phyloP scores from a whole-genome alignment of 768 basidiomycete genomes.

The Lyophyllum decastes region DNA sequence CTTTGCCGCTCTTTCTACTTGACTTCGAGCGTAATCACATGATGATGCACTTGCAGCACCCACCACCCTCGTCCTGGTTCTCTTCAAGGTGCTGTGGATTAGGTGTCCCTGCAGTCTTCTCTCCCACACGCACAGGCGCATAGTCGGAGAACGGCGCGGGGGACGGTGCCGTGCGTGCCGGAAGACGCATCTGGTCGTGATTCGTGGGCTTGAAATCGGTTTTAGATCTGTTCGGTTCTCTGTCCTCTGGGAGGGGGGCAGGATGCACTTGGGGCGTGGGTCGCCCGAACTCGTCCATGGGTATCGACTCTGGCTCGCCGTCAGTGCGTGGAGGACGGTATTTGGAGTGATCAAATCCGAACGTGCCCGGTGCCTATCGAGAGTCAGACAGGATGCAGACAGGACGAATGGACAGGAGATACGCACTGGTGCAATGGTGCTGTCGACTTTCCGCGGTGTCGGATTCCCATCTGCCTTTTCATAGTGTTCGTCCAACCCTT shows the following conservation, averaged over 20 bases:
- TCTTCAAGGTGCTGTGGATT: slow-evolving; percentile 43
- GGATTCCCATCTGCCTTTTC: slow-evolving; percentile 71
- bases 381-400: neutral
- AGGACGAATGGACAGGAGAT: slow-evolving; percentile 13
- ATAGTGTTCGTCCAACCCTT: slow-evolving; percentile 72
- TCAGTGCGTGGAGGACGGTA: slow-evolving; percentile 51
- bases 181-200: slow-evolving; percentile 29
- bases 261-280: slow-evolving; percentile 22
- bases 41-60: slow-evolving; percentile 83
- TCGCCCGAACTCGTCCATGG: slow-evolving; percentile 69
- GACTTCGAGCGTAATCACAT: slow-evolving; percentile 58
- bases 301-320: slow-evolving; percentile 40
- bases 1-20: neutral
- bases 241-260: slow-evolving; percentile 19
- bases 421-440: slow-evolving; percentile 58
- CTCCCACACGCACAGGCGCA: slow-evolving; percentile 28
- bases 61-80: slow-evolving; percentile 52
- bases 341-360: slow-evolving; percentile 76
- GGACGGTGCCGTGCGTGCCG: slow-evolving; percentile 43
- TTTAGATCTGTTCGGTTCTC: slow-evolving; percentile 19
- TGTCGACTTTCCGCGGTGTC: slow-evolving; percentile 45
- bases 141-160: slow-evolving; percentile 71
- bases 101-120: slow-evolving; percentile 22
- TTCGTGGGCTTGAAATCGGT: slow-evolving; percentile 12
- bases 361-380: slow-evolving; percentile 76